Evolutionary conservation across 2,329 filamentous ascomycete species (phyloP).

Genomic region (Plenodomus tracheiphilus): DNA sequence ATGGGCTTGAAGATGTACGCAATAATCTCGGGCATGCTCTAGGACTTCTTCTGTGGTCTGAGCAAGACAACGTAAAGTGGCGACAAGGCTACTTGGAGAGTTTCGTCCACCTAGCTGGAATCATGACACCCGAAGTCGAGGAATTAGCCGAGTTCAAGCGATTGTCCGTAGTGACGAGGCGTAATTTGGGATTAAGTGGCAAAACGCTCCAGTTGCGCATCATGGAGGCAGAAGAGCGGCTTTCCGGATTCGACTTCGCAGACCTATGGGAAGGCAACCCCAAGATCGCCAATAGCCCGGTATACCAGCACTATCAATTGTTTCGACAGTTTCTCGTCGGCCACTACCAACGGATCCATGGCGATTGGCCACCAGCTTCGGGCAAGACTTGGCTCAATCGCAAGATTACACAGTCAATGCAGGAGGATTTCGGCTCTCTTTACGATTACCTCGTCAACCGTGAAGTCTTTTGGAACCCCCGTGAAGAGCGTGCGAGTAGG

Average conservation of each 20-base stretch:
- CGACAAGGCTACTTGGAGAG: constrained; percentile 69
- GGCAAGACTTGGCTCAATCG: constrained; percentile 61
- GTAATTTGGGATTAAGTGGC: constrained; percentile 64
- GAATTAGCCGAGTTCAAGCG: constrained; percentile 59
- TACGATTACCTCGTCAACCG: constrained; percentile 73
- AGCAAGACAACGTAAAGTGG: constrained; percentile 65
- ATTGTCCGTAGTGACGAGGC: constrained; percentile 64
- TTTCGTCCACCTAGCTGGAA: constrained; percentile 68
- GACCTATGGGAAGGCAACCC: constrained; percentile 59
- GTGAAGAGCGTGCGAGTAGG: constrained; percentile 62
- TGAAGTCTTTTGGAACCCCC: constrained; percentile 66
- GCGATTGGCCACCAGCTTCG: constrained; percentile 63
- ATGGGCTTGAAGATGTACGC: constrained; percentile 66
- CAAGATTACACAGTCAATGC: constrained; percentile 59
- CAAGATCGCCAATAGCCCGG: constrained; percentile 45
- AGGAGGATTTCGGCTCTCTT: constrained; percentile 67
- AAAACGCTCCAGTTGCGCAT: constrained; percentile 66
- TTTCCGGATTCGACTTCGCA: constrained; percentile 62
- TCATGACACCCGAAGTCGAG: constrained; percentile 53
- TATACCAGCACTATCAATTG: constrained; percentile 60
- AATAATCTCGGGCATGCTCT: constrained; percentile 63
- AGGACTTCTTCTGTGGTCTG: constrained; percentile 67
- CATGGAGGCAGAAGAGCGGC: constrained; percentile 63
- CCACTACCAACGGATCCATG: constrained; percentile 61
- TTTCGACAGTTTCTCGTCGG: constrained; percentile 63